These are phyloP conservation scores for Coemansia sp. DNA, from an alignment of 192 early-diverging fungal genomes.

Conservation along the genomic window DNA sequence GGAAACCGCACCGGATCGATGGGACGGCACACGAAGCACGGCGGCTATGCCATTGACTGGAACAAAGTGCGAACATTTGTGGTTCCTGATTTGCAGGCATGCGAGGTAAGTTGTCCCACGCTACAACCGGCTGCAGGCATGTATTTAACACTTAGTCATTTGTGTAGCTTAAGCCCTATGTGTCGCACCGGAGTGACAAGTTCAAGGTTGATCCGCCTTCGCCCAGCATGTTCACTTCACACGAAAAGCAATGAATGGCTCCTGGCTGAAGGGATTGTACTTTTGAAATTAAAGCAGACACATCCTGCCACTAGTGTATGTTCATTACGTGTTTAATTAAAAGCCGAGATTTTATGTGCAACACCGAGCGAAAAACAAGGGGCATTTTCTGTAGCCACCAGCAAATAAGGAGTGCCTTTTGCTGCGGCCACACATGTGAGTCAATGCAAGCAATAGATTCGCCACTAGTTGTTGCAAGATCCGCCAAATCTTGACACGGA, in stretches of 20 bases:
- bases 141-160: neutral
- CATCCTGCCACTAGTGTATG: no score
- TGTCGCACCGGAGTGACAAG: slow-evolving; percentile 40
- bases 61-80: slow-evolving; percentile 53
- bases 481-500: no score
- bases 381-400: no score
- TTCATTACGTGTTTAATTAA: no score
- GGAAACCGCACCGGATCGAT: slow-evolving; percentile 54
- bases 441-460: no score
- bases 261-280: no score
- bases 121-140: neutral
- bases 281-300: no score
- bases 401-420: no score
- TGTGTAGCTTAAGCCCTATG: slow-evolving; percentile 49
- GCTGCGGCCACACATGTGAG: no score
- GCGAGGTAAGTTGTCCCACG: slow-evolving; percentile 26
- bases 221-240: slow-evolving; percentile 13
- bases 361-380: no score
- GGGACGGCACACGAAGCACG: slow-evolving; percentile 55
- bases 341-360: no score
- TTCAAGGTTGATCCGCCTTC: slow-evolving; percentile 42
- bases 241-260: neutral
- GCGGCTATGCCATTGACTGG: slow-evolving; percentile 39
- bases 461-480: no score
- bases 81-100: slow-evolving; percentile 42